Percentiles rank a stretch among this genome's conserved stretches.
phyloP scores from a whole-genome alignment of 257 asterid genomes.

The Primulina huaijiensis region DNA sequence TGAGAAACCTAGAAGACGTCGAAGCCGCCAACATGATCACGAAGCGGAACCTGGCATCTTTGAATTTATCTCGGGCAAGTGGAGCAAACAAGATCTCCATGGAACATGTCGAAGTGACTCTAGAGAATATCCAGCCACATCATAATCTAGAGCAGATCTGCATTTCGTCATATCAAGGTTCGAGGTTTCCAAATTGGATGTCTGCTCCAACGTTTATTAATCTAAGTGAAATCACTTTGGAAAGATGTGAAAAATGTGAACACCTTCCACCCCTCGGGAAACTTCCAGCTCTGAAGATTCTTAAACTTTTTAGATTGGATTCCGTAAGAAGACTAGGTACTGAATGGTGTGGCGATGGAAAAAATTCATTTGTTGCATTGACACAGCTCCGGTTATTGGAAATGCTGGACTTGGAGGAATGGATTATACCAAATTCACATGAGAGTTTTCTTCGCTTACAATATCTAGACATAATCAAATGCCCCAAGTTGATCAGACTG shows the following conservation, averaged over 20 bases:
- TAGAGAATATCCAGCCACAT: conserved; percentile 28
- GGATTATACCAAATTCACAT: conserved; percentile 8
- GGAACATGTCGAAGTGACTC: conserved; percentile 26
- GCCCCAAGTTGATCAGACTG: conserved; percentile 9
- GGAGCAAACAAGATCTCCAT: background rate
- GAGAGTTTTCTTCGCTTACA: conserved; percentile 20
- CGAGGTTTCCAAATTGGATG: conserved; percentile 28
- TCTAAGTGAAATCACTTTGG: background rate
- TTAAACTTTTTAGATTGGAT: background rate
- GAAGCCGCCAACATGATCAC: conserved; percentile 25
- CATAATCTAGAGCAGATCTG: conserved; percentile 18
- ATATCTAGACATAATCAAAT: fast-evolving
- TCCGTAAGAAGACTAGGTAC: conserved; percentile 16
- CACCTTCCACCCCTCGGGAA: conserved; percentile 28
- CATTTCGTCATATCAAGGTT: conserved; percentile 25
- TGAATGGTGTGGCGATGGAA: conserved; percentile 20
- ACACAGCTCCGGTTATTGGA: background rate
- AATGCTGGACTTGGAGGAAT: conserved; percentile 25
- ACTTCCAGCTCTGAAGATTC: conserved; percentile 15
- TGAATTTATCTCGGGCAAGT: conserved; percentile 19
- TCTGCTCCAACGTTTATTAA: background rate
- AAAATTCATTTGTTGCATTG: conserved; percentile 26
- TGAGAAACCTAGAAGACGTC: conserved; percentile 22
- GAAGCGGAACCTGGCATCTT: conserved; percentile 13
- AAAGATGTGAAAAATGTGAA: conserved; percentile 20